Evolutionary conservation across 176 grass and related monocot species (phyloP), one percentile per base, ranked within the genome.

Genomic region (Rhynchospora pubera): DNA sequence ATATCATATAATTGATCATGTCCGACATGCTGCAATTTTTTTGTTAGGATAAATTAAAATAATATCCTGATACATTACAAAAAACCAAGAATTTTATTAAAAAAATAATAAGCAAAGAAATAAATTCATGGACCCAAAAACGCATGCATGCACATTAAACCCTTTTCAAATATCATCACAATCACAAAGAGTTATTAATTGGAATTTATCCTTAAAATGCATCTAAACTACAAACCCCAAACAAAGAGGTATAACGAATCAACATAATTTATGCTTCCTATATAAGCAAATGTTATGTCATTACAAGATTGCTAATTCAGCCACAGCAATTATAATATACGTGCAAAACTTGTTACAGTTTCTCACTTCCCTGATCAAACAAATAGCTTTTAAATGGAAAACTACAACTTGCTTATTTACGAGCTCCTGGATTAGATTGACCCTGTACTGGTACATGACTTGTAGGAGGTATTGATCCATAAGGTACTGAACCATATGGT

Each of bases 381-480:
- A 53, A 80, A 81, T 81, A 65, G 43, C 57, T 63, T 80, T 47
- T 60, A 5, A 82, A 67, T 51, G 58, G 28, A 51, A 9, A 80
- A 82, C 61, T 82, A 45, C 26, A 66, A 50, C 14, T 30, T 82
- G 79, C 43, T 65, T 82, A 82, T 82, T 82, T 82, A 82, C 44
- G 79, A 39, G 74, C 45, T 39, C 34, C 34, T 73, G 81, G 65
- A 53, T 58, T 87, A 82, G 53, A 63, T 80, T 77, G 75, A 53
- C 55, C 89, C 65, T 99, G 94, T 79, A 77, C 77, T 45, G 83
- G 71, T 42, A 79, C 23, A 69, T 91, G 89, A 47, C 84, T 70
- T 74, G 80, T 75, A 59, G 85, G 84, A 73, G 83, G 90, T 62
- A 77, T 83, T 22, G 81, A 85, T 87, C 89, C 96, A 87, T 93